Evolutionary conservation across 2,329 filamentous ascomycete genomes (phyloP), one percentile per base, ranked within the genome.

Genomic region (Ophiostoma sp.): DNA sequence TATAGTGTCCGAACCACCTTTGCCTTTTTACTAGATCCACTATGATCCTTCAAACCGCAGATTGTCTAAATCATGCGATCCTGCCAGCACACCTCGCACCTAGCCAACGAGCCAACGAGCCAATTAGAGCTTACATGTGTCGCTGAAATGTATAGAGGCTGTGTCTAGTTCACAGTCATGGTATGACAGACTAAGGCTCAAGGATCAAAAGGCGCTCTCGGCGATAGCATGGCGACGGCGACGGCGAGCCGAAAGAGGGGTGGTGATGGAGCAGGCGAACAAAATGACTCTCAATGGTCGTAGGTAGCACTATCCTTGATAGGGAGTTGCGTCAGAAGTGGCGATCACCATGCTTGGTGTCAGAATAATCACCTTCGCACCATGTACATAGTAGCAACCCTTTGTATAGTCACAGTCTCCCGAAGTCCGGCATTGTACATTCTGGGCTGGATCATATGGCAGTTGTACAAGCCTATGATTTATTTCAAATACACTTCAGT

Each of bases 321-420:
- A 52, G 4, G 7, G 17, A 57, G n/a, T 57, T 57, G 52, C 52
- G 52, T 57, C 52, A 57, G 23, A 57, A 57, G 27, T 62, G 57
- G 57, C 54, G 23, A 33, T 60, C 52, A 7, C 54, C 27, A 60
- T 60, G 54, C 27, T 31, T 60, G 27, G 27, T 60, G 13, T 31
- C 23, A 62, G 52, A 57, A 57, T 57, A 54, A 54, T 17, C 48
- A 57, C 52, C 13, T 57, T 57, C 52, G 52, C 52, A 13, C 23
- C 23, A 57, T 57, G 52, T n/a, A n/a, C n/a, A n/a, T n/a, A n/a
- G n/a, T 57, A 57, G 52, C 52, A 57, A 11, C 17, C 52, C 57
- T 33, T 35, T 62, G 27, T 62, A 62, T 62, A 62, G 57, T 62
- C 57, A 15, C 15, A 31, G 57, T 62, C 27, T 33, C 15, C 57